A percentile compares a stretch with the other conserved stretches of the same genome.
Evolutionary conservation across 2,329 filamentous ascomycete species (phyloP).

Genomic region (Aspergillus oerlinghausenensis): DNA sequence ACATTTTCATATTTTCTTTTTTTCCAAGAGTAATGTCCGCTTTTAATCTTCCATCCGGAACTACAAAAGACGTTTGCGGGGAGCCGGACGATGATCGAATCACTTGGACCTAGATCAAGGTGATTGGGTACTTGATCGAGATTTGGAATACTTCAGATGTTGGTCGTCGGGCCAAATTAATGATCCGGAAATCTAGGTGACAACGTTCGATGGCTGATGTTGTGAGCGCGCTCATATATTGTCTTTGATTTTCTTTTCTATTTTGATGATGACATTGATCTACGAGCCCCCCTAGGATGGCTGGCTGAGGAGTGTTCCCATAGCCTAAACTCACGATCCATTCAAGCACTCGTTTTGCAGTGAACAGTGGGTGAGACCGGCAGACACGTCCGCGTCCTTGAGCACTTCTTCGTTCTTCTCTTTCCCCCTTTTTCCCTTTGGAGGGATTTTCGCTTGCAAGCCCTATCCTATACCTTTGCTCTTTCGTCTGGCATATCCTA

Average conservation of each 20-base stretch:
- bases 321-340: not conserved
- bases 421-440: not conserved
- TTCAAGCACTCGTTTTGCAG: not conserved
- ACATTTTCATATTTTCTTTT: constrained; percentile 32
- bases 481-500: constrained; percentile 21
- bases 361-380: not conserved
- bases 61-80: constrained; percentile 7
- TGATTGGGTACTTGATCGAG: not conserved
- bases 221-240: constrained; percentile 2
- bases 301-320: not conserved
- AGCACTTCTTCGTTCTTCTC: not conserved
- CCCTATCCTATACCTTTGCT: not conserved
- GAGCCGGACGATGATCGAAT: not conserved
- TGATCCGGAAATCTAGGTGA: not conserved
- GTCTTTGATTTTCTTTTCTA: constrained; percentile 15
- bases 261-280: constrained; percentile 8
- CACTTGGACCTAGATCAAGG: not conserved
- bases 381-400: not conserved
- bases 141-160: not conserved
- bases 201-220: not conserved
- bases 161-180: not conserved
- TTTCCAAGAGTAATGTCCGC: constrained; percentile 15
- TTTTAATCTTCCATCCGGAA: constrained; percentile 22
- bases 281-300: not conserved
- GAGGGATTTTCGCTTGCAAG: not conserved